Base-by-base conservation (phyloP, 768 basidiomycete genomes). In the Pulveroboletus frians region DNA sequence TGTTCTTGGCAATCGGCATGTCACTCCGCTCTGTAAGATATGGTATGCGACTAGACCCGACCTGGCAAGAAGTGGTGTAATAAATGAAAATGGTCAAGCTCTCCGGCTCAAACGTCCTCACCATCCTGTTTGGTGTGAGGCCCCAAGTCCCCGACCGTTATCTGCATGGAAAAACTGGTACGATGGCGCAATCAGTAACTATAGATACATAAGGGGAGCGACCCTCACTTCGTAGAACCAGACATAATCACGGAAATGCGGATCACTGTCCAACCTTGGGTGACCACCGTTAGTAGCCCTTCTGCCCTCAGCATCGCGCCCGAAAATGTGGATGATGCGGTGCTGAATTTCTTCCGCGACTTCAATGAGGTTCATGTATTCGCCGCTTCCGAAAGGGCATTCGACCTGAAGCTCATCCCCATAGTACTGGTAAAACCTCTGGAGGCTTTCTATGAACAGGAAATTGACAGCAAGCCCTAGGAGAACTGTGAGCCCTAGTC, bases 121-220 rank as follows among this genome's bases (percentile, higher is more conserved):
- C 94, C 95, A 99, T 57, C 96, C 96, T 53, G 94, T 97, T 68
- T 99, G 96, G 70, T 99, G 96, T 5, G 93, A 96, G 3, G 95
- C 96, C 35, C 96, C 96, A 11, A 99, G 77, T 17, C 96, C 96
- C 50, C 84, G 80, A 17, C 96, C 96, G 49, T 76, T 84, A 58
- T 99, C 92, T 13, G 84, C 95, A 65, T 97, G 88, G 84, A 98
- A 98, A 74, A 86, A 97, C 88, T 93, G 55, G 20, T 5, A 26
- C 27, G 20, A 40, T 32, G 40, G 31, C 29, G 7, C 10, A 8
- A 27, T 66, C 29, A 51, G 51, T 8, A 2, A 10, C 17, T 1
- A 32, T 20, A 14, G 3, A 27, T 14, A 17, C 8, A 20, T 14
- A 8, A 54, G n/a, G 18, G 18, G 14, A 54, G 34, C 7, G 3